A percentile compares a stretch with the other conserved stretches of the same genome.
Evolutionary conservation across 176 grass and related monocot species (phyloP).

Genomic region (Melocanna baccifera): DNA sequence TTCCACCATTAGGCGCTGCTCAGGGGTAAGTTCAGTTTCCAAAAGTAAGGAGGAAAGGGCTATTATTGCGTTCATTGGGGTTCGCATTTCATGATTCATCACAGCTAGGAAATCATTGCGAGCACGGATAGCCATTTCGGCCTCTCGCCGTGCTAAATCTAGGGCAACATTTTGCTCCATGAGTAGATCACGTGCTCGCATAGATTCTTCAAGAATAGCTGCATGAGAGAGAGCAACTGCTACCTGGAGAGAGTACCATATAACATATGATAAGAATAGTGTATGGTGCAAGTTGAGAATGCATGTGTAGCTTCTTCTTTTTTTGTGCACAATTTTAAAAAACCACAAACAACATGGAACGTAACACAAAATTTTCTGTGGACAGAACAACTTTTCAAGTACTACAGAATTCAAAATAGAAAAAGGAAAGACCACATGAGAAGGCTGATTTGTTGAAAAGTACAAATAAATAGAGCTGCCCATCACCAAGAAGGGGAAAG

Average conservation of each 20-base stretch:
- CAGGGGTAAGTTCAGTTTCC: slow-evolving; percentile 87
- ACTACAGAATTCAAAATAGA: not conserved
- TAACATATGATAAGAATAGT: not conserved
- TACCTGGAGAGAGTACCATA: slow-evolving; percentile 45
- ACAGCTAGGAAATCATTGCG: slow-evolving; percentile 96
- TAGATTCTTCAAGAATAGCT: slow-evolving; percentile 95
- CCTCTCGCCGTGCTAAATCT: slow-evolving; percentile 79
- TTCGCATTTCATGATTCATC: slow-evolving; percentile 99
- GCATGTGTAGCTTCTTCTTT: not conserved
- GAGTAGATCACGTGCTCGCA: slow-evolving; percentile 83
- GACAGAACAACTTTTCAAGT: not conserved
- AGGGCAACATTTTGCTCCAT: slow-evolving; percentile 96
- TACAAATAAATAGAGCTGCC: not conserved
- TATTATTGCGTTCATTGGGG: slow-evolving; percentile 95
- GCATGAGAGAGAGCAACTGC: slow-evolving; percentile 97
- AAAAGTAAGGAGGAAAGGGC: slow-evolving; percentile 86
- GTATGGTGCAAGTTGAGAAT: not conserved
- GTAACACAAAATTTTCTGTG: not conserved
- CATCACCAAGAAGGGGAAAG: not conserved
- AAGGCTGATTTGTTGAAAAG: not conserved
- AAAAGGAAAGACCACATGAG: not conserved
- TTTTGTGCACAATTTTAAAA: not conserved
- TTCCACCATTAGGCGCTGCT: slow-evolving; percentile 91
- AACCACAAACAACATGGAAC: not conserved
- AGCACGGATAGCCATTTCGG: slow-evolving; percentile 94